Base-by-base conservation (phyloP, 73 alveolate genomes). In the Diophrys sp. region DNA sequence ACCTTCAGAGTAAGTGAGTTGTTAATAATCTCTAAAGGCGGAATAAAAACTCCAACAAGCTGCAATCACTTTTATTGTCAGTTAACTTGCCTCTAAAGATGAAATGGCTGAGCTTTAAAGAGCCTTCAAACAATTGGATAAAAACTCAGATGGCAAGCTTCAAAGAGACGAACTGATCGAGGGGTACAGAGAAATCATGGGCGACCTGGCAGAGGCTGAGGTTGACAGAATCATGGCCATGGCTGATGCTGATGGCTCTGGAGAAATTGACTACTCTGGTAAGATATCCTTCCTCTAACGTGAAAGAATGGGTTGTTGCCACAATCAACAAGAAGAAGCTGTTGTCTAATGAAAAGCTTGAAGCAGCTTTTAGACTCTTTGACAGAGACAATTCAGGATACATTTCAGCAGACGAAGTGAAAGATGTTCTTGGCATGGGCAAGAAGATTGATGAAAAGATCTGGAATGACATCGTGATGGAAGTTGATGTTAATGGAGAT, bases 301-400 rank as follows among this genome's bases (percentile, higher is more conserved):
- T n/a, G n/a, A n/a, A n/a, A n/a, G n/a, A 85, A 67, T 85, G 72
- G 69, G 78, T 85, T 25, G 82, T 85, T 29, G 98, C 98, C 24
- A 77, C 96, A 14, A 67, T 95, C 56, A 95, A 95, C 89, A 92
- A 87, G 62, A 83, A 90, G 68, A 91, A 90, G 53, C 78, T 90
- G 24, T 75, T 90, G 68, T 86, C 95, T 23, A 56, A 79, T 32
- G 98, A 92, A 72, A 82, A 89, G 55, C 84, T 92, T 26, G 87
- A 81, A 73, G 95, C 94, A 25, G 97, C 95, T 54, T 95, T 95
- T 81, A 87, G 87, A 55, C 73, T 88, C 26, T 93, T 93, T 88
- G 98, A 93, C 80, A 1, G 26, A 2, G 75, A 71, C 29, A 54
- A 54, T 5, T 90, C 90, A 77, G 98, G 98, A 29, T 81, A 86